A percentile compares a stretch with the other conserved stretches of the same genome.
These are phyloP conservation scores for Mycena albidolilacea DNA, from an alignment of 768 basidiomycete species.

Conservation along the genomic window DNA sequence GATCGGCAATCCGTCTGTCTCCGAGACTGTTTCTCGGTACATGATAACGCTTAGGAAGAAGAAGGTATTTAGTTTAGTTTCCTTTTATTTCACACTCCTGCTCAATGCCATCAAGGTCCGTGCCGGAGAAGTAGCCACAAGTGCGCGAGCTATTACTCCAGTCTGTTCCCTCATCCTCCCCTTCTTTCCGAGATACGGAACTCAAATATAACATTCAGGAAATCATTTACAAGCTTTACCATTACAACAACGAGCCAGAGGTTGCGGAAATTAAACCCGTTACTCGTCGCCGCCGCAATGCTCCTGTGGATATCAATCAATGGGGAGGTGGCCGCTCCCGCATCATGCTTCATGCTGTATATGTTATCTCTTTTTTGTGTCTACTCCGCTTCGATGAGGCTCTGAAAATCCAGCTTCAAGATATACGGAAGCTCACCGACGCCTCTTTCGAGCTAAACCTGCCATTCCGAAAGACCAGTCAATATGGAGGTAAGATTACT, in stretches of 20 bases:
- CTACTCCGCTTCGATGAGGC: constrained; percentile 53
- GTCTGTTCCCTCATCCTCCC: constrained; percentile 21
- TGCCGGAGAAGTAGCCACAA: constrained; percentile 44
- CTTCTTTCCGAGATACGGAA: not conserved
- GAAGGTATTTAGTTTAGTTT: constrained; percentile 39
- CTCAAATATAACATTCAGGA: constrained; percentile 37
- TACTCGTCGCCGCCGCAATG: constrained; percentile 26
- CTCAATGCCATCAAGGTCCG: constrained; percentile 21
- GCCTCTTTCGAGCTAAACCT: constrained; percentile 40
- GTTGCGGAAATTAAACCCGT: constrained; percentile 42
- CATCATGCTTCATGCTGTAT: constrained; percentile 49
- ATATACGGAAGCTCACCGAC: constrained; percentile 38
- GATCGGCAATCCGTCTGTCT: too few relatives aligned
- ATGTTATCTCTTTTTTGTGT: constrained; percentile 52
- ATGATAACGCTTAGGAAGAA: too few relatives aligned
- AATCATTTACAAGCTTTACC: constrained; percentile 42
- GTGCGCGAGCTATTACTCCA: constrained; percentile 47
- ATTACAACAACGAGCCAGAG: constrained; percentile 43
- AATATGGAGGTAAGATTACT: constrained; percentile 26
- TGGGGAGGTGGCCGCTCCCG: constrained; percentile 50
- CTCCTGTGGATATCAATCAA: constrained; percentile 33
- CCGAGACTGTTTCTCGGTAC: too few relatives aligned
- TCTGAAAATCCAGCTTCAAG: constrained; percentile 48
- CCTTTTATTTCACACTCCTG: not conserved
- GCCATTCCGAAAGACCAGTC: constrained; percentile 48